phyloP scores from a whole-genome alignment of 2,329 filamentous ascomycete species.

The Colletotrichum lindemuthianum region DNA sequence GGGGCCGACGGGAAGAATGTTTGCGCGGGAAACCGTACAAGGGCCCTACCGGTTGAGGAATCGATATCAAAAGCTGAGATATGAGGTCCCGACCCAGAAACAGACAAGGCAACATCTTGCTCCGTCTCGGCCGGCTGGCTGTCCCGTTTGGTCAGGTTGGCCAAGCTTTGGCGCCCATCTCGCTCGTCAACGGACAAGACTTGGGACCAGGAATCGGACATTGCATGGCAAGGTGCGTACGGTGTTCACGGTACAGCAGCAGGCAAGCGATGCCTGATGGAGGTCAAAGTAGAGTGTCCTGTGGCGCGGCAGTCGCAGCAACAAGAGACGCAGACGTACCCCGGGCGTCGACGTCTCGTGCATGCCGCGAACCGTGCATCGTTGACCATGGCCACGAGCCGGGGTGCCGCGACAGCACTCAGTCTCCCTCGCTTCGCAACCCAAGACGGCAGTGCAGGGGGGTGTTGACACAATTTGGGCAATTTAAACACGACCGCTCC shows the following conservation, averaged over 20 bases:
- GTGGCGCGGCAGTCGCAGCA: slow-evolving; percentile 16
- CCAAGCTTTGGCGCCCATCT: slow-evolving; percentile 15
- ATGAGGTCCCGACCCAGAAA: slow-evolving; percentile 26
- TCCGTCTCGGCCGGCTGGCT: slow-evolving; percentile 48
- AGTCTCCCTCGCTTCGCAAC: slow-evolving; percentile 24
- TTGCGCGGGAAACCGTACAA: neutral
- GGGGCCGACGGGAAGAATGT: slow-evolving; percentile 13
- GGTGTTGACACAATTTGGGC: slow-evolving; percentile 36
- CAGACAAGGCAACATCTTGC: slow-evolving; percentile 46
- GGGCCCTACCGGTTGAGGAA: slow-evolving; percentile 5
- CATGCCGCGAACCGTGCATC: slow-evolving; percentile 16
- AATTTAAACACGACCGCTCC: slow-evolving; percentile 24
- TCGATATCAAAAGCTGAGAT: slow-evolving; percentile 11
- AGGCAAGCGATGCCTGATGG: slow-evolving; percentile 14
- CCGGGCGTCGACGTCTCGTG: slow-evolving; percentile 17
- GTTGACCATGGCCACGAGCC: neutral
- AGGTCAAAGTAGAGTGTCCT: slow-evolving; percentile 33
- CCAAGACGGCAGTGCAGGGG: slow-evolving; percentile 25
- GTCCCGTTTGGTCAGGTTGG: slow-evolving; percentile 34
- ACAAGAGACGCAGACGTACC: neutral
- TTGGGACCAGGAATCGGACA: too few relatives aligned
- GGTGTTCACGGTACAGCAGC: slow-evolving; percentile 1
- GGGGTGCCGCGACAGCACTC: slow-evolving; percentile 12
- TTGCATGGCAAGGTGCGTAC: neutral
- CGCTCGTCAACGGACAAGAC: too few relatives aligned